Base-by-base conservation (phyloP, 75 land plant genomes). In the Pinus albicaulis region DNA sequence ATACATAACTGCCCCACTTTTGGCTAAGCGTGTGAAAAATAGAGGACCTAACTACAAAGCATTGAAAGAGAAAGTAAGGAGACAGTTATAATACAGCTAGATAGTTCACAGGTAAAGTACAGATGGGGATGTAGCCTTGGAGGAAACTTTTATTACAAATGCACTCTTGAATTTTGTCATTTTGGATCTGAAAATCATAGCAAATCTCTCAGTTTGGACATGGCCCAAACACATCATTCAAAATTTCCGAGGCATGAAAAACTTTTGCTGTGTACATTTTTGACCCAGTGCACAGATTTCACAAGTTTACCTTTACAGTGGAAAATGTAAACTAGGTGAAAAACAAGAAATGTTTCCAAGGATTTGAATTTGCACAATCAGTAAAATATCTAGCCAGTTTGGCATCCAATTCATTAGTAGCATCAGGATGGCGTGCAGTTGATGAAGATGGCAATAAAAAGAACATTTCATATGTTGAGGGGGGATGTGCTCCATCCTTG, bases 261-360 rank as follows among this genome's bases (percentile, higher is more conserved):
- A 73, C 31, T 55, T 73, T 55, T 28, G 75, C 75, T 64, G 53
- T 10, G 53, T 73, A 53, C n/a, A 65, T 57, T 55, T 25, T 57
- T 22, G 0, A 38, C 31, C 53, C 11, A 10, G 36, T 55, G n/a
- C 75, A 73, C 57, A 24, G 75, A 53, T 73, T 53, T 65, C 14
- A 31, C 60, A 28, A 59, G 70, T 10, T 38, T 28, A 4, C 57
- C 62, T 57, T 31, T 31, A 57, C 3, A 41, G 62, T 22, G 71
- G 68, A 73, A 48, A 11, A 48, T 0, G 34, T 22, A n/a, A 31
- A 73, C n/a, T 26, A 28, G 75, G 57, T 16, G 3, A 57, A 57
- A 53, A 31, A 26, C 13, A 26, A n/a, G 17, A 75, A 34, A n/a
- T 31, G 31, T 31, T 31, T 22, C 36, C 24, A n/a, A 71, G 23